Evolutionary conservation across 768 basidiomycete genomes (phyloP), one percentile per base, ranked within the genome.

Genomic region (Suillus subalutaceus): DNA sequence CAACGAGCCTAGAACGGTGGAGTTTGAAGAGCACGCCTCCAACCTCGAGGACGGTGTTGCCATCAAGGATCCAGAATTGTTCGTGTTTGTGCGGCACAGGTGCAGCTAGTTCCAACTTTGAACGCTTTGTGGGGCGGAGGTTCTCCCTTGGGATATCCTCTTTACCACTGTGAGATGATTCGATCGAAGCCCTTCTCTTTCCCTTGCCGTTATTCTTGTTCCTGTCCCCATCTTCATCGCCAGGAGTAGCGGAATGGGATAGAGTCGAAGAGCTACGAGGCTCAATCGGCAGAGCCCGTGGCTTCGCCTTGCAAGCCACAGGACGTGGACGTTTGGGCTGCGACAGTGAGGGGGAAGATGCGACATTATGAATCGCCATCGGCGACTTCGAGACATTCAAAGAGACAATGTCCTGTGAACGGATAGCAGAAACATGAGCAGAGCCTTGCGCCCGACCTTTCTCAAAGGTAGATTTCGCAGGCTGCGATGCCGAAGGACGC

Each of bases 61-160:
- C 81, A 63, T 80, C 79, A 26, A 73, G 71, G 32, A 76, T 68
- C 80, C 81, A 81, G 59, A 79, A 73, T 20, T 65, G 43, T 48
- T 70, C 52, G 61, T 69, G 66, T 66, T 66, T 66, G 15, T 38
- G 50, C 7, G 63, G 20, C 30, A 30, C 23, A 10, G 9, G n/a
- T 15, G 32, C 7, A 56, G 32, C 13, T 32, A 23, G n/a, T 23
- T 30, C 32, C 32, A 46, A 26, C 44, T 44, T 46, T 43, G 64
- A 30, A 35, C 59, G 35, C 46, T 65, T 65, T 41, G 23, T 30
- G 9, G 35, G 59, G 23, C 41, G 61, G 13, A 23, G 23, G 38
- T 16, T 37, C 23, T 35, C 35, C 15, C 13, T 35, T 48, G 40
- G 26, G 23, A n/a, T 10, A 38, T 43, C 63, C 7, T n/a, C 30